phyloP scores from a whole-genome alignment of 2,329 filamentous ascomycete genomes.

The Aspergillus latus region DNA sequence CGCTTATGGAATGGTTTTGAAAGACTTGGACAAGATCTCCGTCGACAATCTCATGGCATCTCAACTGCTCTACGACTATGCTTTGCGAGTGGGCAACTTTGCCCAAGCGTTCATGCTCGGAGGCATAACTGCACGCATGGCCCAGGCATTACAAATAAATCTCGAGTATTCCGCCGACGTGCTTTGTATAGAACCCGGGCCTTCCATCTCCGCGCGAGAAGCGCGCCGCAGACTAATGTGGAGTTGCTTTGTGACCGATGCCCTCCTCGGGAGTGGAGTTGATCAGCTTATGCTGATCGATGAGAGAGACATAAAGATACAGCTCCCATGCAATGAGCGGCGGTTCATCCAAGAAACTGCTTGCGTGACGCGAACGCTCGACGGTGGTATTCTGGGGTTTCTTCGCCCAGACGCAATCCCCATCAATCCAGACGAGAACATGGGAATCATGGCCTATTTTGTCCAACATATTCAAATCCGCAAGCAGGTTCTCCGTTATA shows the following conservation, averaged over 20 bases:
- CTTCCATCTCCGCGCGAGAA: constrained; percentile 6
- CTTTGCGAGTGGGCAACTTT: constrained; percentile 8
- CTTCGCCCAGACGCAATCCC: constrained; percentile 4
- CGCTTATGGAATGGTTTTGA: constrained; percentile 3
- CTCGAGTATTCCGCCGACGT: constrained; percentile 13
- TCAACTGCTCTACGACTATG: constrained; percentile 10
- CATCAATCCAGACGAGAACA: constrained; percentile 3
- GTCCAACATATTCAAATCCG: constrained; percentile 11
- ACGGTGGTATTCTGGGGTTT: not conserved
- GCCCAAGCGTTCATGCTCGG: constrained; percentile 14
- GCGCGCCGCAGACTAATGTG: constrained; percentile 13
- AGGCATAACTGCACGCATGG: constrained; percentile 10
- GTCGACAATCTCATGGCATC: constrained; percentile 12
- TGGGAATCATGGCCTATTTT: constrained; percentile 12
- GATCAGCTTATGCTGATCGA: constrained; percentile 12
- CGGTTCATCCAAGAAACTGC: constrained; percentile 1
- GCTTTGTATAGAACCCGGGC: constrained; percentile 6
- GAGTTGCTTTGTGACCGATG: constrained; percentile 12
- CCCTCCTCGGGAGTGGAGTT: constrained; percentile 14
- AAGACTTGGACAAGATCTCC: constrained; percentile 10
- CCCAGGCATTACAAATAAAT: constrained; percentile 12
- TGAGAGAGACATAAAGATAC: constrained; percentile 11
- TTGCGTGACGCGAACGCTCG: constrained; percentile 8
- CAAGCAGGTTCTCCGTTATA: constrained; percentile 13
- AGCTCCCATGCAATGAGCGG: constrained; percentile 11